Evolutionary conservation across 331 rosid species (phyloP), one percentile per base, ranked within the genome.

Genomic region (Pyracantha coccinea): DNA sequence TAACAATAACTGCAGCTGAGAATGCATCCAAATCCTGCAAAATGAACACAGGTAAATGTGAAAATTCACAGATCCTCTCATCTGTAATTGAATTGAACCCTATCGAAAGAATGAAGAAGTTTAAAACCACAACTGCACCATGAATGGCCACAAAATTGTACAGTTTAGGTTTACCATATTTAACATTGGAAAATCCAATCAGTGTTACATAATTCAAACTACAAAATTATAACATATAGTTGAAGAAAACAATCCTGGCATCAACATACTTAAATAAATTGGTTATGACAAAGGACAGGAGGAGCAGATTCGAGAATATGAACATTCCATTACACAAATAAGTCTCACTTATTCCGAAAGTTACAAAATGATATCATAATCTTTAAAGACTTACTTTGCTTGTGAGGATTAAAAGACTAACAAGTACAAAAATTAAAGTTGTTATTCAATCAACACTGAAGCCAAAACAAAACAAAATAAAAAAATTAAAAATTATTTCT

Each of bases 21-120:
- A 94, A 94, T 60, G 99, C 99, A 69, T 94, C 99, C 88, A 94
- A 86, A 81, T 94, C 99, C 99, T 94, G 77, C 84, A 88, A 76
- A 78, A 69, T 77, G 50, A 62, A 78, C 59, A 78, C 63, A 67
- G 13, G 38, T 60, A 27, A 23, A 29, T 52, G 2, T 63, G n/a
- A 61, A 67, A 64, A 21, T 20, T 72, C 23, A 47, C 8, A n/a
- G 45, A 76, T 59, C 75, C 55, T 65, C 33, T 25, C 29, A 41
- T 20, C 35, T 27, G 47, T 71, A 7, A 54, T 54, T 54, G 12
- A 63, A 64, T 20, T 33, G 60, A 78, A 71, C 27, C 35, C 14
- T 13, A 38, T 14, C 32, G 3, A 63, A 32, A 32, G 33, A 71
- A 32, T 13, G 14, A 52, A 50, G 41, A 45, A 29, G 23, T 71